phyloP scores from a whole-genome alignment of 140 eudicot species.

The Cichorium intybus region DNA sequence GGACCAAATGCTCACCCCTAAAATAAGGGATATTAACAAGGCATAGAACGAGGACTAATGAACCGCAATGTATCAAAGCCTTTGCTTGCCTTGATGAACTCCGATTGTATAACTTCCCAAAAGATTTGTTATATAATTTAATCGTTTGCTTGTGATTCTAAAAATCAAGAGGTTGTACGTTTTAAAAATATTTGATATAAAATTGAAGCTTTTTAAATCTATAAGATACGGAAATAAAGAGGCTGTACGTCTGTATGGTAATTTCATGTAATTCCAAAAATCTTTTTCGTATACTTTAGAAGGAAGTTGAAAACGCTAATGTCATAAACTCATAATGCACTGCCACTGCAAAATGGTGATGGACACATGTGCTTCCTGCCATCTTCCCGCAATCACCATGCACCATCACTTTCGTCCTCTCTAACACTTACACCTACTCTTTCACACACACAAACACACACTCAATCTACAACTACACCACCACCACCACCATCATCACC shows the following conservation, averaged over 20 bases:
- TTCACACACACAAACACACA: background rate
- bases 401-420: slow-evolving; percentile 32
- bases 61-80: no score
- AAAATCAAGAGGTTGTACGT: no score
- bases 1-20: no score
- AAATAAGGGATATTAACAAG: no score
- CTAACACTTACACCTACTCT: background rate
- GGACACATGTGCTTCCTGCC: slow-evolving; percentile 36
- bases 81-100: no score
- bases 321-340: slow-evolving; percentile 34
- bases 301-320: slow-evolving; percentile 3
- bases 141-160: no score
- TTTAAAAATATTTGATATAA: no score
- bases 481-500: background rate
- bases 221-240: slow-evolving; percentile 1
- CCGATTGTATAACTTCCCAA: no score
- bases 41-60: no score
- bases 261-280: slow-evolving; percentile 23
- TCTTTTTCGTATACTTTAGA: slow-evolving; percentile 23
- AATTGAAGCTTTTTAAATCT: no score
- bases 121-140: no score
- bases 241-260: slow-evolving; percentile 6
- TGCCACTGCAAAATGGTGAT: slow-evolving; percentile 22
- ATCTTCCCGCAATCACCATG: slow-evolving; percentile 26
- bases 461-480: background rate